Percentiles rank a stretch among this genome's conserved stretches.
phyloP scores from a whole-genome alignment of 1,284 basidiomycete species.

The Sporisorium scitamineum region DNA sequence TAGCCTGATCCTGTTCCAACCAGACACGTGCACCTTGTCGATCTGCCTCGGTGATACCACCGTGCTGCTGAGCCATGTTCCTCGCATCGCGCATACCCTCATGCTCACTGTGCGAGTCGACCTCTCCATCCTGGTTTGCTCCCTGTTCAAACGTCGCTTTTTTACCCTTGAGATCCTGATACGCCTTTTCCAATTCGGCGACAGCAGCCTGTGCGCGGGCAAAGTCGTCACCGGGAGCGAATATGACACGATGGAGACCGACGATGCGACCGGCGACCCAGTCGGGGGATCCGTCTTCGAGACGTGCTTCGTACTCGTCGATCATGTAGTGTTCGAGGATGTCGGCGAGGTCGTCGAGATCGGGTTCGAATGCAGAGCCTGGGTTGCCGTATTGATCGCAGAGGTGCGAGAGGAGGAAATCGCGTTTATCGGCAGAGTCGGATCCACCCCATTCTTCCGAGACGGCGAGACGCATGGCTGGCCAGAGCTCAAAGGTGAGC shows the following conservation, averaged over 20 bases:
- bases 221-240: constrained; percentile 37
- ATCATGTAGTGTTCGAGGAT: constrained; percentile 61
- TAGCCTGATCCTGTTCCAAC: constrained; percentile 31
- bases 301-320: constrained; percentile 63
- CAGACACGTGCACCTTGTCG: constrained; percentile 29
- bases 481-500: constrained; percentile 64
- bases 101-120: constrained; percentile 38
- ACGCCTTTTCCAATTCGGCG: constrained; percentile 52
- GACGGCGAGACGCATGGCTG: constrained; percentile 65
- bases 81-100: constrained; percentile 43
- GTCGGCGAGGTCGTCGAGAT: constrained; percentile 64
- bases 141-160: constrained; percentile 38
- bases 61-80: constrained; percentile 36
- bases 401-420: constrained; percentile 62
- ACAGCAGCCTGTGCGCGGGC: constrained; percentile 45
- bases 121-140: constrained; percentile 32
- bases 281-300: constrained; percentile 62
- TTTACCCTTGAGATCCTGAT: constrained; percentile 44
- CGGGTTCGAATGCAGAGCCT: constrained; percentile 48
- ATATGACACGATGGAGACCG: constrained; percentile 54
- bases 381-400: constrained; percentile 61
- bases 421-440: constrained; percentile 61
- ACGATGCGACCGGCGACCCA: constrained; percentile 59
- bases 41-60: constrained; percentile 43
- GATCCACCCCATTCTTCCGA: constrained; percentile 65